Conservation (phyloP, 495 filamentous ascomycete genomes). For the Astrothelium macrocarpum region DNA sequence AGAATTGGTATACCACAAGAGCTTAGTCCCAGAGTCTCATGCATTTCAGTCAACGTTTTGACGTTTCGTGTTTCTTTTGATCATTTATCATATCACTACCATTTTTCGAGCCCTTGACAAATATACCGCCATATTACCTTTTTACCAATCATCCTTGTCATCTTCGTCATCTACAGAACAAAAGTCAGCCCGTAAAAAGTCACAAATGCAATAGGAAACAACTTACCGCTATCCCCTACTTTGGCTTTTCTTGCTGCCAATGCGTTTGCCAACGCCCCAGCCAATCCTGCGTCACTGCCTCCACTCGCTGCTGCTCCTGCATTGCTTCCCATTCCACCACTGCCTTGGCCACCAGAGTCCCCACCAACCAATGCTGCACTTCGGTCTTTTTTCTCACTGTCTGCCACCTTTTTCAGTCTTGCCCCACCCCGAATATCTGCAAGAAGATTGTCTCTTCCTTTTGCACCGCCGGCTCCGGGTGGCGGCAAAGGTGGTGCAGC, state of each 20-base stretch:
- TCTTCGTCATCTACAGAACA: constrained; percentile 23
- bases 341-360: constrained; percentile 19
- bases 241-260: constrained; percentile 78
- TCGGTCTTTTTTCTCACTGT: constrained; percentile 66
- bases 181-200: constrained; percentile 3
- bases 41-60: too few species aligned
- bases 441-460: constrained; percentile 55
- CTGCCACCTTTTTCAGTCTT: constrained; percentile 71
- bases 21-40: too few species aligned
- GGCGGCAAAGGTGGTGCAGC: constrained; percentile 39
- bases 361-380: constrained; percentile 55
- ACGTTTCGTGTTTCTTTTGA: too few species aligned
- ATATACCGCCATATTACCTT: not conserved
- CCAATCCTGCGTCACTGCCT: constrained; percentile 55
- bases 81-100: too few species aligned
- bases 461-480: constrained; percentile 39
- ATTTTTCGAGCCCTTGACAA: not conserved
- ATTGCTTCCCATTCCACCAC: constrained; percentile 42
- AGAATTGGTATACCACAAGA: too few species aligned
- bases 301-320: constrained; percentile 36
- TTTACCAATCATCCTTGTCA: constrained; percentile 26
- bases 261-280: constrained; percentile 71
- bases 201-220: not conserved
- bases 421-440: constrained; percentile 67
- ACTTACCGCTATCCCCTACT: constrained; percentile 85